Evolutionary conservation across 176 grass and related monocot species (phyloP), one percentile per base, ranked within the genome.

Genomic region (Oryza glumipatula): DNA sequence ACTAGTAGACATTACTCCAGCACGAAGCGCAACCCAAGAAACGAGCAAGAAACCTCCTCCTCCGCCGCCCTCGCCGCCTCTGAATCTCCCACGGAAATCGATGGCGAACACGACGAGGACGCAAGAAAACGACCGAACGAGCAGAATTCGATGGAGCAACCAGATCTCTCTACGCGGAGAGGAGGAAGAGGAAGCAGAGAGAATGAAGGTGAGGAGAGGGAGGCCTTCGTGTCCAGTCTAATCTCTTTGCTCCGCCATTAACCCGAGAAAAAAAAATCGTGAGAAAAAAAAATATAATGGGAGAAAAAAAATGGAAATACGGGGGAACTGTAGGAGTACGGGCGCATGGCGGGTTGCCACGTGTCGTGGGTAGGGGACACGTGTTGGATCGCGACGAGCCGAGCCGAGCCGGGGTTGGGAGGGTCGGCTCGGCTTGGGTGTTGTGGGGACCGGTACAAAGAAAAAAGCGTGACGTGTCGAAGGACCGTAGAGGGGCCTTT

Each of bases 321-420:
- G 74, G 60, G 23, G 52, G 11, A 36, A 36, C 12, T 13, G 73
- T 68, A 61, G 74, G 74, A 83, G 79, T 83, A 86, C 67, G 84
- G 89, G 84, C 87, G 87, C 92, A 84, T 74, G 87, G 70, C 30
- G 19, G 75, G 41, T 6, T 10, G 67, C 81, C 92, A 85, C 87
- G 89, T 88, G 89, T 92, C 84, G 68, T 10, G 61, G 13, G 66
- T 76, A 36, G 14, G 36, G 24, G 79, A 90, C 92, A 94, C 92
- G 92, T 88, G 84, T 92, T 90, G 30, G 21, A 75, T 46, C 52
- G 46, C 5, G 7, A n/a, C 85, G 19, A 86, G 80, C 74, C 63
- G 21, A 83, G 79, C 83, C 74, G 83, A 24, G 32, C 33, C 12
- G 14, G 51, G 36, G 12, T 13, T 3, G 2, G 1, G 1, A 14